Evolutionary conservation across 2,329 filamentous ascomycete genomes (phyloP), one percentile per base, ranked within the genome.

Genomic region (Cladorrhinum sp.): DNA sequence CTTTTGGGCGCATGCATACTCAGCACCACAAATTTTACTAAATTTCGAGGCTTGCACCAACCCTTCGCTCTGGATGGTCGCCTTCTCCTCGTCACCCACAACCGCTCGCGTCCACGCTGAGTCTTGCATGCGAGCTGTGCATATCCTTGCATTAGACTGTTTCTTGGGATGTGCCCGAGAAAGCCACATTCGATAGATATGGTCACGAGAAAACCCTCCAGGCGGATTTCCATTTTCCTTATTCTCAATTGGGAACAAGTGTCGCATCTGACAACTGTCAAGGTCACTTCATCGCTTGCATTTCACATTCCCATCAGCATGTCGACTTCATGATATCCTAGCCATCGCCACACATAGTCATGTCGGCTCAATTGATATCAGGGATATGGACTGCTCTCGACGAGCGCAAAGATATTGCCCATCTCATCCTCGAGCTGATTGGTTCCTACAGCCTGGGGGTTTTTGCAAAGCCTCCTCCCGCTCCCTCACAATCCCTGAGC

Each of bases 351-450:
- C 24, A 16, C n/a, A 32, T 25, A 22, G 41, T 18, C 20, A 58
- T 60, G 58, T 45, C 51, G 16, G 53, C 52, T n/a, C 23, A 36
- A 45, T 23, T 20, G 16, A 24, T 53, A n/a, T 27, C 58, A 5
- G 20, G 24, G 13, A 45, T 53, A 10, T 57, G 58, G 54, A n/a
- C 45, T n/a, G 45, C 24, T 25, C 53, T 60, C 24, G 10, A 27
- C 8, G 23, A 52, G 3, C 54, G 48, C 49, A 50, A 48, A 13
- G 58, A 60, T 22, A 38, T 25, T 24, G 20, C 23, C 5, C 20
- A 57, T 18, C 24, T 60, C 22, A 18, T 60, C 32, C 12, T 18
- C 13, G 45, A 60, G 23, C 48, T 60, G 22, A 48, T 60, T 45
- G 58, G 58, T 9, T n/a, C 53, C 12, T 50, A 57, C 52, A 50